Conservation (phyloP, 2,329 filamentous ascomycete genomes). For the Xylariaceae sp. region DNA sequence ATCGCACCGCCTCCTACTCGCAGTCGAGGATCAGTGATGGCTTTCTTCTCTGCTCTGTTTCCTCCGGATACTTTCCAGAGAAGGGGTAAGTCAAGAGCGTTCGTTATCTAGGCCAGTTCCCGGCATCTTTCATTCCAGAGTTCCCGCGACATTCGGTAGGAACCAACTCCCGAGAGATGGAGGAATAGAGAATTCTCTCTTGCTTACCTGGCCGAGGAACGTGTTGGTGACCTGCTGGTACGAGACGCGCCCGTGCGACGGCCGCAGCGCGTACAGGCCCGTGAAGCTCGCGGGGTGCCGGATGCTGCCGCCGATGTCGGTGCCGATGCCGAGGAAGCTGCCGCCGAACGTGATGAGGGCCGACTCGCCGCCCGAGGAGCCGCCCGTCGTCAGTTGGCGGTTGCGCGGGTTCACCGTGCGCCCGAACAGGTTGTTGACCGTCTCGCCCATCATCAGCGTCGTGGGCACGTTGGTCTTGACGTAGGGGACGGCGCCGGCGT, state of each 20-base stretch:
- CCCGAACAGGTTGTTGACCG: constrained; percentile 54
- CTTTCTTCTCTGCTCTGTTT: too few species aligned
- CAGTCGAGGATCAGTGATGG: too few species aligned
- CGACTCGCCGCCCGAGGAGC: constrained; percentile 51
- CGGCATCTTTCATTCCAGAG: too few species aligned
- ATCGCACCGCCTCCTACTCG: constrained; percentile 5
- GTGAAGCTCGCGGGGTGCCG: constrained; percentile 36
- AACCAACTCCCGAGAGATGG: too few species aligned
- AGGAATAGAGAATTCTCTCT: too few species aligned
- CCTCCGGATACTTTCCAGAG: too few species aligned
- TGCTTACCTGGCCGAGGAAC: constrained; percentile 50
- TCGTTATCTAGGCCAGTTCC: too few species aligned
- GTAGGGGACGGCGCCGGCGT: constrained; percentile 33
- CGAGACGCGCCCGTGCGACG: constrained; percentile 23
- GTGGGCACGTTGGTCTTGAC: constrained; percentile 48
- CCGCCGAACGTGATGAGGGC: constrained; percentile 33
- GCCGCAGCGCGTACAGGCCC: constrained; percentile 34
- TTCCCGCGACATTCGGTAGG: too few species aligned
- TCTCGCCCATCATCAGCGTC: constrained; percentile 46
- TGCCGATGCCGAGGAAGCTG: constrained; percentile 34
- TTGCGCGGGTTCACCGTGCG: constrained; percentile 57
- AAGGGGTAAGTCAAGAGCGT: too few species aligned
- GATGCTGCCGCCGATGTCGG: constrained; percentile 40
- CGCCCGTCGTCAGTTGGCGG: constrained; percentile 50
- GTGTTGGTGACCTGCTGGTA: constrained; percentile 14